Evolutionary conservation across 352 stramenopile genomes (phyloP), one percentile per base, ranked within the genome.

Genomic region (Globisporangium splendens): DNA sequence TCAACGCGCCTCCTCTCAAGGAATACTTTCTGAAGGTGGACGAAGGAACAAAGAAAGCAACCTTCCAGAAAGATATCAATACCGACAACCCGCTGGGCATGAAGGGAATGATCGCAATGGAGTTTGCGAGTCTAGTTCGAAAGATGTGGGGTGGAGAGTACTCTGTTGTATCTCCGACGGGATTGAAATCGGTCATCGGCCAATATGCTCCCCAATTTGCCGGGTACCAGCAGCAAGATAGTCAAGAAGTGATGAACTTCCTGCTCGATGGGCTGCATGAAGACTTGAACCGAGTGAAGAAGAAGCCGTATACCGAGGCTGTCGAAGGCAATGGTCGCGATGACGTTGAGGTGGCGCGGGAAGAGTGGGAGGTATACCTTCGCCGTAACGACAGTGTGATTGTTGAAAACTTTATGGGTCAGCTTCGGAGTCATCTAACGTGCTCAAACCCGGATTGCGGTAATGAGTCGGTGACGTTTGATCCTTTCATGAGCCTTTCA

Each of bases 61-160:
- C 66, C 31, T 89, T 89, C 55, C 57, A 75, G 22, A 72, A 74
- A 13, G 86, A 98, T 61, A 83, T 99, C 46, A 99, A 99, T 64
- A 71, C 79, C 58, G 72, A 92, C 18, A 99, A 99, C 64, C 96
- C 97, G 18, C 79, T 99, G 3, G 86, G 83, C 3, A 91, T 93
- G 81, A 91, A 95, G 39, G 96, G 96, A 10, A 85, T 88, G 56
- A 94, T 99, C 59, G 96, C 96, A 1, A 79, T 79, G n/a, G 90
- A 97, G n/a, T 99, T 99, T 76, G 95, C 89, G 0, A 81, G 72
- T 24, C 70, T 99, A 7, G 57, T 99, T 18, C 81, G 85, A n/a
- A 86, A 97, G 50, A 96, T 99, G 69, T 99, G 96, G 93, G 82
- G 76, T 38, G 91, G 89, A 18, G 77, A 97, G 47, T 97, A 88